These are phyloP conservation scores for Apiotrichum montevideense DNA, from an alignment of 1,284 basidiomycete genomes.

Conservation along the genomic window DNA sequence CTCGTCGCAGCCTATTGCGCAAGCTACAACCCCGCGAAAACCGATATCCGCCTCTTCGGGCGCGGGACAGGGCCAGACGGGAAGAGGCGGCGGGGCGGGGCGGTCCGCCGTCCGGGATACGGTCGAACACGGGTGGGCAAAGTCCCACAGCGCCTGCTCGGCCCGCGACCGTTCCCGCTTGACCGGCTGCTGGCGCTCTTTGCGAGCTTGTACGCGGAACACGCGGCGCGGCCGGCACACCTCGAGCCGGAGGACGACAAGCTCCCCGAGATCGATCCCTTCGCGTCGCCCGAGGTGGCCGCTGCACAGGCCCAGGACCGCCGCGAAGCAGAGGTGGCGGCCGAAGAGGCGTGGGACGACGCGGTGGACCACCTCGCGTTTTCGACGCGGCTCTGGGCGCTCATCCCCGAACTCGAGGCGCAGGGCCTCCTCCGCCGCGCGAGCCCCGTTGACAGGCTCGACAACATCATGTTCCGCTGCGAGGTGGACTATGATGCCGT, in stretches of 20 bases:
- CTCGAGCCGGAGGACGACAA: constrained; percentile 26
- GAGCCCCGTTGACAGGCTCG: constrained; percentile 52
- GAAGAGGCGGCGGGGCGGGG: constrained; percentile 54
- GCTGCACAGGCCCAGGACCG: constrained; percentile 49
- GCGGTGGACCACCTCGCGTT: constrained; percentile 38
- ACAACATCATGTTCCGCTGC: constrained; percentile 68
- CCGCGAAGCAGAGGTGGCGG: constrained; percentile 63
- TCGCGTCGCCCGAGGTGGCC: constrained; percentile 12
- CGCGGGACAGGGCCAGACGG: constrained; percentile 59
- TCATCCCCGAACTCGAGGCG: constrained; percentile 67
- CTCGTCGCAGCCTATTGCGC: constrained; percentile 76
- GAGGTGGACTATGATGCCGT: constrained; percentile 64
- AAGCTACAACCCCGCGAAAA: constrained; percentile 75
- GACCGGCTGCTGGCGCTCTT: constrained; percentile 79
- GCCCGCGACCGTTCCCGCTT: constrained; percentile 72
- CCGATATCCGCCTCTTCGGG: constrained; percentile 75
- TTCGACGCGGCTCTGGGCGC: constrained; percentile 36
- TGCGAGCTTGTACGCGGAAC: constrained; percentile 73
- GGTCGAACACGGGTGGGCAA: constrained; percentile 38
- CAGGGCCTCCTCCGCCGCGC: constrained; percentile 64
- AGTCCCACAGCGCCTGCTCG: constrained; percentile 66
- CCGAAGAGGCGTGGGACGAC: constrained; percentile 46
- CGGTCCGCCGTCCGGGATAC: constrained; percentile 40
- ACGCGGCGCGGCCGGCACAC: constrained; percentile 52
- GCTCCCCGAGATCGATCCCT: constrained; percentile 25